Conservation (phyloP, 2,329 filamentous ascomycete species). For the Fusarium torulosum region DNA sequence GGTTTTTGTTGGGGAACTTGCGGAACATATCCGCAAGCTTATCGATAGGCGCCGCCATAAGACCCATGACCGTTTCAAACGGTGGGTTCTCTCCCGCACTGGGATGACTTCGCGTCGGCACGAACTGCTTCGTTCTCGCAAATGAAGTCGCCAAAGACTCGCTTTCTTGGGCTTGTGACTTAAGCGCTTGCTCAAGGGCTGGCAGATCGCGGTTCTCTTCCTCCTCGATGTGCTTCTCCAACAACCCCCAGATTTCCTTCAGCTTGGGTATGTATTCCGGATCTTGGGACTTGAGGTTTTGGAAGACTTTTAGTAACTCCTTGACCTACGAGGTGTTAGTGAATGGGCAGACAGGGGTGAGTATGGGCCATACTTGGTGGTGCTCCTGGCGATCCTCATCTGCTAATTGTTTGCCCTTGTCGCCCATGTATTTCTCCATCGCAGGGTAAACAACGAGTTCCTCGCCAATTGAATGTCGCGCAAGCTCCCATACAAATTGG, state of each 20-base stretch:
- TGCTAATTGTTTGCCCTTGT: constrained; percentile 58
- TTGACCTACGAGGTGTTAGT: constrained; percentile 59
- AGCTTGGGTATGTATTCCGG: constrained; percentile 59
- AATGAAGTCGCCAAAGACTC: constrained; percentile 57
- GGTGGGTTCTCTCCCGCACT: constrained; percentile 64
- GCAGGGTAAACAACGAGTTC: constrained; percentile 67
- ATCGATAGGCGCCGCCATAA: constrained; percentile 69
- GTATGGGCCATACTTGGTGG: constrained; percentile 39
- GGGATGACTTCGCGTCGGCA: constrained; percentile 65
- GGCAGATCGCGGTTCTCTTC: constrained; percentile 65
- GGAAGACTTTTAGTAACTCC: constrained; percentile 62
- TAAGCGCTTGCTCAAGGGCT: constrained; percentile 59
- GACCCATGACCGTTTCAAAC: constrained; percentile 66
- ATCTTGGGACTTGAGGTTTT: constrained; percentile 57
- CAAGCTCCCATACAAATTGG: constrained; percentile 63
- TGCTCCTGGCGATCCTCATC: constrained; percentile 63
- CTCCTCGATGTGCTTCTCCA: constrained; percentile 62
- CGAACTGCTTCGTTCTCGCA: constrained; percentile 65
- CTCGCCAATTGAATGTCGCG: constrained; percentile 62
- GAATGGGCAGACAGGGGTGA: not conserved
- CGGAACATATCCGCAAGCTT: constrained; percentile 66
- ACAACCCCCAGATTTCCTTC: constrained; percentile 57
- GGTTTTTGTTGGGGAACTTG: constrained; percentile 56
- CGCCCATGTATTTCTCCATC: constrained; percentile 61
- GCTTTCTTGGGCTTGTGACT: constrained; percentile 40